Evolutionary conservation across 2,329 filamentous ascomycete species (phyloP), one percentile per base, ranked within the genome.

Genomic region (Alternaria arborescens): DNA sequence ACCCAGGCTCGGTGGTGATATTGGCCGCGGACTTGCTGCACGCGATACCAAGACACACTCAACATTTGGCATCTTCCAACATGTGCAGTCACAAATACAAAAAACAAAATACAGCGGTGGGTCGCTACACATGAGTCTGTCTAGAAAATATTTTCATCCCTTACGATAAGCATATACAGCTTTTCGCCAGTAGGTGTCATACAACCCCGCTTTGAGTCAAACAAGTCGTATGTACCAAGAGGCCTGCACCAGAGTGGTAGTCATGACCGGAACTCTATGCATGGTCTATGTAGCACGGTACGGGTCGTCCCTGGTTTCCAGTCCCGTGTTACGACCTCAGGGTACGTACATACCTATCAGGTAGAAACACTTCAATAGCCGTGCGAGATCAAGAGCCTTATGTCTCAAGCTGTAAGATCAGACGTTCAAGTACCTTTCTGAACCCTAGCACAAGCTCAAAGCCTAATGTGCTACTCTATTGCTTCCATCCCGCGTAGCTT

Each of bases 1-100:
- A 10, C 10, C 8, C 38, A 22, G 18, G 30, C 43, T n/a, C 8
- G 14, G 38, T 44, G 12, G 26, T 48, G 28, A 32, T 50, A 30
- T 50, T 47, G 46, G 51, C 43, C 11, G 32, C 44, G 24, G 56
- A 40, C 51, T 41, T 44, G 5, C 46, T 40, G 34, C 40, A 55
- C 46, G 22, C 30, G 26, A 41, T 40, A 55, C 43, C 44, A 52
- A 56, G 40, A 51, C 24, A 30, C 32, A 20, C 38, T 32, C 32
- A 52, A 32, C 50, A 20, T 40, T 41, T 52, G 16, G 18, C 20
- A 5, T 34, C 51, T 14, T 36, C 20, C 26, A n/a, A 22, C 8
- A 18, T 26, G 42, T 59, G 43, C 20, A 50, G 46, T 12, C 22
- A 36, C 46, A 36, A 26, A 36, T 8, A 18, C 32, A 14, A 22